Conservation (phyloP, 1,284 basidiomycete genomes). For the Anthracocystis walkeri region DNA sequence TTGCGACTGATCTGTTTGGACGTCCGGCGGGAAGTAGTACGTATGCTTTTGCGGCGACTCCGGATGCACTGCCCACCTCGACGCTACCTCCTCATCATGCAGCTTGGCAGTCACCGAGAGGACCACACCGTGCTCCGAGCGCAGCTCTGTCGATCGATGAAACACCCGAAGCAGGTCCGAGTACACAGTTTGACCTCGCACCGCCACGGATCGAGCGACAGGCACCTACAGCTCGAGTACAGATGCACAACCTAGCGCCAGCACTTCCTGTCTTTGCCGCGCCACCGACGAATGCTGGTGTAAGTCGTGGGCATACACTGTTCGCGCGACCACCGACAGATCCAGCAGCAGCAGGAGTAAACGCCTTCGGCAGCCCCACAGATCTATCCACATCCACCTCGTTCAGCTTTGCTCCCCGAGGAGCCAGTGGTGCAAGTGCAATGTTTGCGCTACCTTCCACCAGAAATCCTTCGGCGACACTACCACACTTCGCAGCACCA, state of each 20-base stretch:
- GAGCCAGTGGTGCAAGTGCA: not conserved
- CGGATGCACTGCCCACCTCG: not conserved
- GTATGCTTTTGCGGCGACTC: slow-evolving; percentile 16
- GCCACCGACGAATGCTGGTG: not conserved
- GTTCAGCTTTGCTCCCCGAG: slow-evolving; percentile 13
- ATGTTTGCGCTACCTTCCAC: slow-evolving; percentile 6
- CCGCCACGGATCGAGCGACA: slow-evolving; percentile 18
- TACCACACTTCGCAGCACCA: slow-evolving; percentile 4
- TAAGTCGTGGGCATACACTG: not conserved
- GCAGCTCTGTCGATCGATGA: not conserved
- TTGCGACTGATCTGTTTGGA: slow-evolving; percentile 4
- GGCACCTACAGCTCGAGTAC: not conserved
- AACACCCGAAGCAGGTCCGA: slow-evolving; percentile 11
- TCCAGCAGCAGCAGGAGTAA: not conserved
- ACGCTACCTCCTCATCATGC: not conserved
- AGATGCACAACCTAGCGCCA: not conserved
- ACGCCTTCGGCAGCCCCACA: slow-evolving; percentile 4
- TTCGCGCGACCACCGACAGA: not conserved
- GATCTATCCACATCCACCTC: slow-evolving; percentile 6
- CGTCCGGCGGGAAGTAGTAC: not conserved
- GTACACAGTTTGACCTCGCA: not conserved
- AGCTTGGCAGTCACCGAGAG: slow-evolving; percentile 2
- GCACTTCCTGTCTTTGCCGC: not conserved
- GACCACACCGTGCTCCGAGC: not conserved
- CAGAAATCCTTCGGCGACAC: not conserved